Percentiles rank a stretch among this genome's conserved stretches.
These are phyloP conservation scores for Protea cynaroides DNA, from an alignment of 164 flowering plant species.

Conservation along the genomic window DNA sequence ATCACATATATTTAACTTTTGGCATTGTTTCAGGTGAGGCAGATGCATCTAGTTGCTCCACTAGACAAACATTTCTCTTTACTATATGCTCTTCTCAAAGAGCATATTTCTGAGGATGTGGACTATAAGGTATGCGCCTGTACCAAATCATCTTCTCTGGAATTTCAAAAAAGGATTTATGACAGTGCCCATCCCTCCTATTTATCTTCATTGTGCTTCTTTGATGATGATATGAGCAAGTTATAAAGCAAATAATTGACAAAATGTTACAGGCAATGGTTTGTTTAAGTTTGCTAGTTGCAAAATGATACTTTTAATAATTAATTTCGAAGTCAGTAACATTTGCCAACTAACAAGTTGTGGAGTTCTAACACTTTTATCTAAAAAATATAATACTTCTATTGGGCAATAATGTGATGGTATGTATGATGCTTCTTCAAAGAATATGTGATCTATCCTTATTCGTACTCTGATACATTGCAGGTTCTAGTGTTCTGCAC, in stretches of 20 bases:
- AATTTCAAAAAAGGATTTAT: neutral
- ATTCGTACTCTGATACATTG: conserved; percentile 5
- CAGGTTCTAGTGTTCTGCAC: conserved; percentile 98
- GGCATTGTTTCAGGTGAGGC: conserved; percentile 65
- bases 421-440: neutral
- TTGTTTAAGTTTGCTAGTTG: no score
- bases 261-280: no score
- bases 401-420: neutral
- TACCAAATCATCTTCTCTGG: neutral
- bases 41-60: conserved; percentile 73
- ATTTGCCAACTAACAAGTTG: no score
- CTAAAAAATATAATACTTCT: neutral
- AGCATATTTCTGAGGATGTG: conserved; percentile 80
- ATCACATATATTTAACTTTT: neutral
- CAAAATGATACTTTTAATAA: no score
- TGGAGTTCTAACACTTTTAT: no score
- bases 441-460: neutral
- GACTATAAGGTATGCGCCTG: conserved; percentile 71
- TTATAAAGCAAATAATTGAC: neutral
- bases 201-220: neutral
- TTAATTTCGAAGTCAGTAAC: no score
- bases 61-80: conserved; percentile 71
- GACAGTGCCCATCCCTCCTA: neutral
- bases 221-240: neutral
- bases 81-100: conserved; percentile 62